phyloP scores from a whole-genome alignment of 2,329 filamentous ascomycete genomes.

The Dothistroma pini region DNA sequence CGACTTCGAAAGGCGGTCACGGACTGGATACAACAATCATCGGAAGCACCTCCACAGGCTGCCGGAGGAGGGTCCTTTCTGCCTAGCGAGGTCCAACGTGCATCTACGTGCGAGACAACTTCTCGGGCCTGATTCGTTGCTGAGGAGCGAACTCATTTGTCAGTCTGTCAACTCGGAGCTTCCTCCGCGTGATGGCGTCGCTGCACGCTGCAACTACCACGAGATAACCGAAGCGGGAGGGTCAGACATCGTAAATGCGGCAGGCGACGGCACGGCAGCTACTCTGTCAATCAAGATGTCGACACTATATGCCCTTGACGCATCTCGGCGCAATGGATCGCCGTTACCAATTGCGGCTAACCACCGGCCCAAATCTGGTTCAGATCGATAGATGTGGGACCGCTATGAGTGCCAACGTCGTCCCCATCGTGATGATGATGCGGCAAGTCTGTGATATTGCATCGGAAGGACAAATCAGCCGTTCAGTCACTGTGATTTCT shows the following conservation, averaged over 20 bases:
- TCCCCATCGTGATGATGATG: background rate
- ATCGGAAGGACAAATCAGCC: background rate
- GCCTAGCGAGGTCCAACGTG: background rate
- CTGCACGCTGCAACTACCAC: background rate
- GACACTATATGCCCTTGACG: background rate
- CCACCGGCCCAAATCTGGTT: background rate
- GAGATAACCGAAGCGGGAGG: background rate
- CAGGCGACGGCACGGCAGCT: background rate
- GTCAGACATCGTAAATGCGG: background rate
- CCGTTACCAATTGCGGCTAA: background rate
- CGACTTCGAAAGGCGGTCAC: background rate
- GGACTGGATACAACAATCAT: background rate
- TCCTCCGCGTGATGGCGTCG: background rate
- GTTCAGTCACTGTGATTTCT: background rate
- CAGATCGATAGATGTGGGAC: background rate
- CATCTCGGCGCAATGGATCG: background rate
- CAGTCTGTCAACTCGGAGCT: background rate
- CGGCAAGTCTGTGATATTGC: background rate
- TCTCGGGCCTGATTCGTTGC: background rate
- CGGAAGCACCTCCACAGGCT: background rate
- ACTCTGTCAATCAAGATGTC: background rate
- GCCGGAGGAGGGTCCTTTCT: background rate
- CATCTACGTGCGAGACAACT: background rate
- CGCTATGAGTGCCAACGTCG: background rate
- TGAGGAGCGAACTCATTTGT: background rate